Percentiles rank a stretch among this genome's conserved stretches.
phyloP scores from a whole-genome alignment of 768 basidiomycete genomes.

The Boletus reticulatus region DNA sequence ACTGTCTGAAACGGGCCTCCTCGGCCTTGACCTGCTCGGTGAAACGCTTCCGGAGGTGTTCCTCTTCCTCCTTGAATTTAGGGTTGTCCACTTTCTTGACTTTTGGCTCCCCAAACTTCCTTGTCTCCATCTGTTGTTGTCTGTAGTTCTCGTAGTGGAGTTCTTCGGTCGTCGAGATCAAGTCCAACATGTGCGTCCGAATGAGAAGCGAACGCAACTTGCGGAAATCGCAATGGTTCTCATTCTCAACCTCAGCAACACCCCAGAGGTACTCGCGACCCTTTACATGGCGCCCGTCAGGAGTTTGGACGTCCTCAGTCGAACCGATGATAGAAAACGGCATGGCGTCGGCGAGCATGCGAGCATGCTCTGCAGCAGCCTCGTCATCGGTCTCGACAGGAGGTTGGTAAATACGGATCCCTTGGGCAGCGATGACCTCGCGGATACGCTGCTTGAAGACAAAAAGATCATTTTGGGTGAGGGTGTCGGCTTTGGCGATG shows the following conservation, averaged over 20 bases:
- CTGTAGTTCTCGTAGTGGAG: slow-evolving; percentile 97
- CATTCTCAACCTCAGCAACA: slow-evolving; percentile 99
- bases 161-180: slow-evolving; percentile 95
- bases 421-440: slow-evolving; percentile 86
- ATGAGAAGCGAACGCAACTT: slow-evolving; percentile 94
- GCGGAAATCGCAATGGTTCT: slow-evolving; percentile 99
- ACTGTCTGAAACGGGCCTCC: slow-evolving; percentile 96
- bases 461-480: slow-evolving; percentile 90
- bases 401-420: slow-evolving; percentile 93
- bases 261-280: slow-evolving; percentile 99
- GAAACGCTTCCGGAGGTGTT: slow-evolving; percentile 92
- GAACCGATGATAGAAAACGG: slow-evolving; percentile 99
- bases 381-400: slow-evolving; percentile 90
- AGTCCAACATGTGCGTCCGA: slow-evolving; percentile 97
- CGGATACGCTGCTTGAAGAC: slow-evolving; percentile 94
- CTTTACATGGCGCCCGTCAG: slow-evolving; percentile 91
- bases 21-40: slow-evolving; percentile 99
- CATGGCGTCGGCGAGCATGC: slow-evolving; percentile 84
- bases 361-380: slow-evolving; percentile 83
- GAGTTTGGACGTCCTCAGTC: slow-evolving; percentile 89
- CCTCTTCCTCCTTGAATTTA: slow-evolving; percentile 99
- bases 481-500: slow-evolving; percentile 95
- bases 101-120: slow-evolving; percentile 98
- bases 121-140: slow-evolving; percentile 98
- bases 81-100: slow-evolving; percentile 99